Percentiles rank a stretch among this genome's conserved stretches.
These are phyloP conservation scores for Plasmopara halstedii DNA, from an alignment of 352 stramenopile species.

Conservation along the genomic window DNA sequence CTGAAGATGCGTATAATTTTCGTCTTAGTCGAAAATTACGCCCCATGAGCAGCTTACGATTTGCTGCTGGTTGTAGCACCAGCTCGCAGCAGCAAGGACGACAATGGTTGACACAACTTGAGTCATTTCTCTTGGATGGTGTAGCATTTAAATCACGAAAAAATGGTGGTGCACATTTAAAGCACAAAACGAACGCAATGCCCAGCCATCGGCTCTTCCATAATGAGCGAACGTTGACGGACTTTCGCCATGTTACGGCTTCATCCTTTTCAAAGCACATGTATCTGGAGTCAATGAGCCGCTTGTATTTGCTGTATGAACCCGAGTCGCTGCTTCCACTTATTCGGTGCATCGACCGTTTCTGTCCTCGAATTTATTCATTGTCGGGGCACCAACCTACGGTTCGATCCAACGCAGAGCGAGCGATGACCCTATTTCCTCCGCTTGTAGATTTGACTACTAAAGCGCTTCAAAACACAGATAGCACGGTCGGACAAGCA, in stretches of 20 bases:
- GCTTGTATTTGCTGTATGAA: constrained; percentile 71
- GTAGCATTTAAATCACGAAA: constrained; percentile 35
- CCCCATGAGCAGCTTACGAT: constrained; percentile 72
- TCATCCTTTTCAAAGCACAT: constrained; percentile 83
- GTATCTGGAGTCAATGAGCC: constrained; percentile 80
- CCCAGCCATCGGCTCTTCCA: constrained; percentile 80
- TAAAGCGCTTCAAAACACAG: constrained; percentile 19
- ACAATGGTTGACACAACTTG: constrained; percentile 67
- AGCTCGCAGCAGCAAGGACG: constrained; percentile 42
- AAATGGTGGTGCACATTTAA: not conserved
- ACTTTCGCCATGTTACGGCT: constrained; percentile 57
- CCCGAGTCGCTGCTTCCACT: constrained; percentile 49
- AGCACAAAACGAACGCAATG: constrained; percentile 13
- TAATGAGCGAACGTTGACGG: constrained; percentile 55
- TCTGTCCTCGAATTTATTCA: constrained; percentile 60
- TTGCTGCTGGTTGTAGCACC: constrained; percentile 52
- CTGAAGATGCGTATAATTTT: constrained; percentile 39
- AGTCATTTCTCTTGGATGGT: constrained; percentile 52
- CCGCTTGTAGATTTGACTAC: constrained; percentile 39
- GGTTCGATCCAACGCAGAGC: constrained; percentile 54
- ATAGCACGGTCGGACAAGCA: constrained; percentile 7
- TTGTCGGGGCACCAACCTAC: constrained; percentile 35
- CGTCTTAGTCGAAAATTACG: constrained; percentile 67
- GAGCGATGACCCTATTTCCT: constrained; percentile 55
- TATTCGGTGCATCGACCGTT: constrained; percentile 45